Percentiles rank a stretch among this genome's conserved stretches.
These are phyloP conservation scores for Aaosphaeria pasadenensis DNA, from an alignment of 2,329 filamentous ascomycete genomes.

Conservation along the genomic window DNA sequence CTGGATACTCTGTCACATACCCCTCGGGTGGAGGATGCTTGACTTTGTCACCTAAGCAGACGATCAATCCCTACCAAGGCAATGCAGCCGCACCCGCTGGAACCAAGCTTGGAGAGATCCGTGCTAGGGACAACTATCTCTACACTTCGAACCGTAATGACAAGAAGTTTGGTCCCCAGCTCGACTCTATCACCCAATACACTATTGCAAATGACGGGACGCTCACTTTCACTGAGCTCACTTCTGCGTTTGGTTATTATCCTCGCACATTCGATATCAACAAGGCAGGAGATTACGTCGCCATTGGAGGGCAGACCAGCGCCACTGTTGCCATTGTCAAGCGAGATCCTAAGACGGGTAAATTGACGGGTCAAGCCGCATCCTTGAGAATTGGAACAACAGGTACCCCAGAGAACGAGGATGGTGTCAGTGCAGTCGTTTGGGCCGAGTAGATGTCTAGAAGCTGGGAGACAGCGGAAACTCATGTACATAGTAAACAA, in stretches of 20 bases:
- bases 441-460: slow-evolving; percentile 26
- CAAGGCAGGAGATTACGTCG: slow-evolving; percentile 27
- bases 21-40: slow-evolving; percentile 29
- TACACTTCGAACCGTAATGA: slow-evolving; percentile 37
- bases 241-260: slow-evolving; percentile 30
- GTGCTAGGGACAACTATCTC: slow-evolving; percentile 30
- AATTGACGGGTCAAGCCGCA: slow-evolving; percentile 20
- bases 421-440: slow-evolving; percentile 32
- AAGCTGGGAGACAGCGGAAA: not conserved
- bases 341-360: slow-evolving; percentile 24
- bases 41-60: slow-evolving; percentile 27
- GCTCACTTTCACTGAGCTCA: slow-evolving; percentile 25
- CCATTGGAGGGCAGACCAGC: slow-evolving; percentile 31
- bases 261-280: slow-evolving; percentile 36
- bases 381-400: slow-evolving; percentile 22
- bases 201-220: slow-evolving; percentile 25
- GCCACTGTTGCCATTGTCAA: slow-evolving; percentile 31
- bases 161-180: slow-evolving; percentile 28
- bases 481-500: too few species aligned
- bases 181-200: slow-evolving; percentile 33
- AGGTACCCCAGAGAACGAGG: slow-evolving; percentile 27
- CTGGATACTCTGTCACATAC: slow-evolving; percentile 29
- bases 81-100: slow-evolving; percentile 23
- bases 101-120: slow-evolving; percentile 32
- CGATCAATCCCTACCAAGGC: slow-evolving; percentile 29